phyloP scores from a whole-genome alignment of 1,139 yeast species.

The Yamadazyma taylorii region DNA sequence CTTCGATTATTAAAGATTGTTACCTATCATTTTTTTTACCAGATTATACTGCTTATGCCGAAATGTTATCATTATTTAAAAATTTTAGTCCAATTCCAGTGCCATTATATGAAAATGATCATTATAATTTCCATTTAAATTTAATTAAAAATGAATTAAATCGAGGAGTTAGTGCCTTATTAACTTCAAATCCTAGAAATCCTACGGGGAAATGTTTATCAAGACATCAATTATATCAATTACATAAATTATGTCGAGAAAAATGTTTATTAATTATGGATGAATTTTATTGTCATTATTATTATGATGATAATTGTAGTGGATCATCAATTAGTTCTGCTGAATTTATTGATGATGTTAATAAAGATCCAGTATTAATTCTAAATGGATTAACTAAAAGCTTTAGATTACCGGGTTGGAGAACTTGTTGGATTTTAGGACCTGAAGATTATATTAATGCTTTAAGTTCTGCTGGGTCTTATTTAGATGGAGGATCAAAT shows the following conservation, averaged over 20 bases:
- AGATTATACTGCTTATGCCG: constrained; percentile 73
- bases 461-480: constrained; percentile 63
- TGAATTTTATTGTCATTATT: constrained; percentile 64
- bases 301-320: constrained; percentile 57
- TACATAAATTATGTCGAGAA: constrained; percentile 59
- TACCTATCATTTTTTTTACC: constrained; percentile 65
- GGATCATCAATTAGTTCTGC: constrained; percentile 62
- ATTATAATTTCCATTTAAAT: constrained; percentile 59
- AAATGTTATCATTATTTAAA: constrained; percentile 65
- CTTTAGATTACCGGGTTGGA: constrained; percentile 69
- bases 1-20: constrained; percentile 62
- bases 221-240: constrained; percentile 48
- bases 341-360: constrained; percentile 55
- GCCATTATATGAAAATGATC: constrained; percentile 60
- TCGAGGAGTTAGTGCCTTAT: constrained; percentile 62
- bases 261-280: constrained; percentile 65
- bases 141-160: constrained; percentile 55
- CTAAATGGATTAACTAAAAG: constrained; percentile 67
- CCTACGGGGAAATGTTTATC: constrained; percentile 65
- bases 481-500: constrained; percentile 65
- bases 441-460: constrained; percentile 64
- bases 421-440: constrained; percentile 68
- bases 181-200: constrained; percentile 66
- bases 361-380: constrained; percentile 61
- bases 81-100: constrained; percentile 70